Evolutionary conservation across 129 eudicot genomes (phyloP).

Genomic region (carrot (Daucus carota)): DNA sequence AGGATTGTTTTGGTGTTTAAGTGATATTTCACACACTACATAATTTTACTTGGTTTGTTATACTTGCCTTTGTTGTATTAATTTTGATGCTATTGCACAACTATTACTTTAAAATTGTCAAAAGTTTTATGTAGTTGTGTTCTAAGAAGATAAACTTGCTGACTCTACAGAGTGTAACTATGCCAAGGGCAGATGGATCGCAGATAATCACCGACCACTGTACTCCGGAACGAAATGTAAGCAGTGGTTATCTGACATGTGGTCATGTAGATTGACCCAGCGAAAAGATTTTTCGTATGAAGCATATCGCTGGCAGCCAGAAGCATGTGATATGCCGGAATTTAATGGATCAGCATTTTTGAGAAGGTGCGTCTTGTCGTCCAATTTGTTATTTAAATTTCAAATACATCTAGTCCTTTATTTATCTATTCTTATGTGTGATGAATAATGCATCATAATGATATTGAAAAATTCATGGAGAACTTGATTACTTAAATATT

Average conservation of each 20-base stretch:
- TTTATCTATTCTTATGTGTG: neutral
- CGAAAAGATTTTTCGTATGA: conserved; percentile 53
- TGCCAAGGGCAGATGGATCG: conserved; percentile 49
- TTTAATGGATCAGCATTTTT: conserved; percentile 29
- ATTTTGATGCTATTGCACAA: neutral
- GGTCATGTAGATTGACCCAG: conserved; percentile 58
- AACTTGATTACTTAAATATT: neutral
- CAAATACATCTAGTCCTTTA: neutral
- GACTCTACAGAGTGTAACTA: conserved; percentile 37
- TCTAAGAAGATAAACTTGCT: neutral
- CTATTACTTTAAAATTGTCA: neutral
- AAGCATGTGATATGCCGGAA: conserved; percentile 43
- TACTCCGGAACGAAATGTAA: conserved; percentile 48
- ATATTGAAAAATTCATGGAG: neutral
- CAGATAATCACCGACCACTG: conserved; percentile 34
- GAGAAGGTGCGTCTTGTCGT: conserved; percentile 26
- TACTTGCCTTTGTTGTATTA: neutral
- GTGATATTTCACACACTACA: neutral
- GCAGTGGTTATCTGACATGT: conserved; percentile 55
- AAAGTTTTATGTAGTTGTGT: neutral
- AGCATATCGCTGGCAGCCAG: conserved; percentile 49
- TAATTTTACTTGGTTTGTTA: neutral
- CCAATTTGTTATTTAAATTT: neutral
- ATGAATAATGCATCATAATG: neutral
- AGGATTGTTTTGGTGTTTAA: neutral